Evolutionary conservation across 108 stramenopile species (phyloP).

Genomic region (Skeletonema tropicum): DNA sequence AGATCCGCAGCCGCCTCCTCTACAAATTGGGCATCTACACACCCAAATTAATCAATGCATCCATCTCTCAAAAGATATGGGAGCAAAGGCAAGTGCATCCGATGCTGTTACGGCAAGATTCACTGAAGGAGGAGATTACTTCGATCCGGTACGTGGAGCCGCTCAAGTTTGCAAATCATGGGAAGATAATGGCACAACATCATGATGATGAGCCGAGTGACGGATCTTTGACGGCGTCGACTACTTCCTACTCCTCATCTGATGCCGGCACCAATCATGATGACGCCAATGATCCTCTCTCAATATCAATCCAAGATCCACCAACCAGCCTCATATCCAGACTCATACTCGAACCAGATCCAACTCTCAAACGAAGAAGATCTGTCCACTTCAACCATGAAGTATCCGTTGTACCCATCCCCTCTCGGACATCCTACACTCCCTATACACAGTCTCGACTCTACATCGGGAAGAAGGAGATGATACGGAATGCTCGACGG

Average conservation of each 20-base stretch:
- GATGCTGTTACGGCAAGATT: background rate
- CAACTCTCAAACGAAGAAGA: background rate
- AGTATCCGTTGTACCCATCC: constrained; percentile 60
- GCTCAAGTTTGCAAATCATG: background rate
- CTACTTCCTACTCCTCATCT: background rate
- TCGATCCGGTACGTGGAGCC: background rate
- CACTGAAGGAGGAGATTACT: background rate
- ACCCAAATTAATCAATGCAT: constrained; percentile 4
- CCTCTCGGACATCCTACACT: constrained; percentile 55
- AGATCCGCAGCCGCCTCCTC: constrained; percentile 10
- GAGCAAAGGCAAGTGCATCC: background rate
- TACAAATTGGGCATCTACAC: constrained; percentile 6
- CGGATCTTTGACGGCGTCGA: background rate
- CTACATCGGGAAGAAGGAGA: constrained; percentile 44
- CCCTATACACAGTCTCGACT: constrained; percentile 41
- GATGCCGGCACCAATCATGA: background rate
- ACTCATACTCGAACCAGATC: background rate
- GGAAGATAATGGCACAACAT: background rate
- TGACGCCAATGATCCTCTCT: background rate
- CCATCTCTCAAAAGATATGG: constrained; percentile 6
- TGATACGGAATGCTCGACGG: constrained; percentile 43
- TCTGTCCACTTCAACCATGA: background rate
- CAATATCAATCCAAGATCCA: background rate
- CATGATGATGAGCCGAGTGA: constrained; percentile 3
- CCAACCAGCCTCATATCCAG: background rate